Conservation (phyloP, 2,329 filamentous ascomycete species). For the Penicillium corylophilum region DNA sequence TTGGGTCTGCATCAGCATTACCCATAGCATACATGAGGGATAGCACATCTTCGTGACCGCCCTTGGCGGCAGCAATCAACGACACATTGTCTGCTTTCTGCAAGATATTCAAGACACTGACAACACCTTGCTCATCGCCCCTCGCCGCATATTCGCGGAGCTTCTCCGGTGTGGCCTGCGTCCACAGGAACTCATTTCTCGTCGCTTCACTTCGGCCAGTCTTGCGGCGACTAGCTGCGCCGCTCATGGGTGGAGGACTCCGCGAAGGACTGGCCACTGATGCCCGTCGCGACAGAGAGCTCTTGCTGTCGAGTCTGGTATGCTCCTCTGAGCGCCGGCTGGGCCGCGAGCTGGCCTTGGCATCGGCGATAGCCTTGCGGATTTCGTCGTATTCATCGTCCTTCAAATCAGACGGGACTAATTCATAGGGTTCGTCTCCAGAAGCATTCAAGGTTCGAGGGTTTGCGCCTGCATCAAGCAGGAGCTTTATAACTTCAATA, state of each 20-base stretch:
- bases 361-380: slow-evolving; percentile 64
- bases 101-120: slow-evolving; percentile 50
- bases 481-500: slow-evolving; percentile 77
- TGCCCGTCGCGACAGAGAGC: slow-evolving; percentile 42
- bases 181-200: slow-evolving; percentile 52
- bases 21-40: slow-evolving; percentile 73
- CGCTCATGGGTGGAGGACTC: slow-evolving; percentile 40
- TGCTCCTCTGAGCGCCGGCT: slow-evolving; percentile 46
- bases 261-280: slow-evolving; percentile 46
- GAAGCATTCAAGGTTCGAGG: slow-evolving; percentile 88
- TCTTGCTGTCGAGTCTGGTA: slow-evolving; percentile 33
- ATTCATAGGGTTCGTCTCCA: slow-evolving; percentile 85
- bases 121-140: slow-evolving; percentile 51
- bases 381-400: slow-evolving; percentile 70
- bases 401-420: slow-evolving; percentile 72
- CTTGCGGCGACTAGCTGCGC: slow-evolving; percentile 39
- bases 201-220: slow-evolving; percentile 52
- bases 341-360: slow-evolving; percentile 57
- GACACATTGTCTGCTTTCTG: slow-evolving; percentile 73
- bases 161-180: slow-evolving; percentile 51
- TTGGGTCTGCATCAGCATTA: slow-evolving; percentile 66
- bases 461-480: slow-evolving; percentile 85
- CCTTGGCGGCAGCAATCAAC: slow-evolving; percentile 86
- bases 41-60: slow-evolving; percentile 84
- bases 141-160: slow-evolving; percentile 50